Evolutionary conservation across 2,329 filamentous ascomycete genomes (phyloP), one percentile per base, ranked within the genome.

Genomic region (Coniosporium uncinatum): DNA sequence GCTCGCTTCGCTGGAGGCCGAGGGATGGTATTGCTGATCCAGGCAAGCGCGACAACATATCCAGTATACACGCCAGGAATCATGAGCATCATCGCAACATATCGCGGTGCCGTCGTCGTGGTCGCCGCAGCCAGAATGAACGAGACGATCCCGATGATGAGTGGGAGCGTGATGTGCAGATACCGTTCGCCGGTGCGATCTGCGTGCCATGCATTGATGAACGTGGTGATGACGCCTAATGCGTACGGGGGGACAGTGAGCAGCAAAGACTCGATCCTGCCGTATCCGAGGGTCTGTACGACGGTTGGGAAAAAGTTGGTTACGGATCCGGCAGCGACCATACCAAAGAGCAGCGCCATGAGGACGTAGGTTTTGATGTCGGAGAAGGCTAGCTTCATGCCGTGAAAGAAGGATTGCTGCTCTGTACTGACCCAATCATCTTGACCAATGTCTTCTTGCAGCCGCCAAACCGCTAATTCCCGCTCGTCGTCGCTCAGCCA

Each of bases 11-110:
- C 80, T 0, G 85, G 83, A 3, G 87, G 86, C 4, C 85, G 76
- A 1, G 85, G 85, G 39, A 91, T 71, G 1, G 81, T 83, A 55
- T 85, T 87, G 36, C 76, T 79, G 48, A 90, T 88, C 86, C 86
- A 93, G 3, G 81, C 76, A 4, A 87, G 66, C 2, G 73, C 72
- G 1, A 86, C 81, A 1, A 84, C 83, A 41, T 64, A 64, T 14
- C 61, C 76, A 1, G 75, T 73, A 52, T 85, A 85, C 3, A 83
- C 66, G 0, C 78, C 76, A 0, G 65, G 61, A 33, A 75, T 70
- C 79, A 88, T 87, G 31, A 88, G 66, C 73, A 88, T 81, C 74
- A 88, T 87, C 22, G 78, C 71, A 6, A 83, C 61, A 47, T 88
- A 88, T 27, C 84, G 71, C 0, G 83, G 76, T 0, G 70, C 83